Evolutionary conservation across 257 asterid genomes (phyloP).

Genomic region (Nicotiana benthamiana): DNA sequence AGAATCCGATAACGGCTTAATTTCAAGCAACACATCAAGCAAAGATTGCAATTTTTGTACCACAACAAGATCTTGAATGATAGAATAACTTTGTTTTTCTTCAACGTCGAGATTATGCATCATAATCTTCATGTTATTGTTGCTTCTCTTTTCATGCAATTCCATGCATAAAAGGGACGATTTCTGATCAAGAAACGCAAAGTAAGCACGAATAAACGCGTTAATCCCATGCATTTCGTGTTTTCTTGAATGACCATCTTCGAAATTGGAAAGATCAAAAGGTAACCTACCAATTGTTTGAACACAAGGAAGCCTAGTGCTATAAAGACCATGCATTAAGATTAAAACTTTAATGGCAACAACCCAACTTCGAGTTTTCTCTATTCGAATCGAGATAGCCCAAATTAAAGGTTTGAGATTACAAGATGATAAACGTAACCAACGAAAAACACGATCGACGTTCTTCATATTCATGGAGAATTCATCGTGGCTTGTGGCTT

Average conservation of each 20-base stretch:
- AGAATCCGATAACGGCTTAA: slow-evolving; percentile 41
- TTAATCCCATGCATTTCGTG: slow-evolving; percentile 39
- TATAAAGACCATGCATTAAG: slow-evolving; percentile 52
- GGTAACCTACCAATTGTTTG: slow-evolving; percentile 57
- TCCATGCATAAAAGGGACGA: slow-evolving; percentile 29
- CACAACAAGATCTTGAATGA: slow-evolving; percentile 35
- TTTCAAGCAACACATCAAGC: slow-evolving; percentile 51
- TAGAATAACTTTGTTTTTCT: not conserved
- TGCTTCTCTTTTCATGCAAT: slow-evolving; percentile 20
- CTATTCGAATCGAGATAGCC: slow-evolving; percentile 51
- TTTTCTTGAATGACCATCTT: slow-evolving; percentile 29
- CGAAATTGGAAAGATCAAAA: slow-evolving; percentile 61
- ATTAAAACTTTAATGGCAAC: slow-evolving; percentile 67
- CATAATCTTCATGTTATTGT: not conserved
- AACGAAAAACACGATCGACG: slow-evolving; percentile 42
- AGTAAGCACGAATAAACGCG: slow-evolving; percentile 54
- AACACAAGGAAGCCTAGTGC: slow-evolving; percentile 27
- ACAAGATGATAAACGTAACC: slow-evolving; percentile 61
- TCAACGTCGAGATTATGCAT: not conserved
- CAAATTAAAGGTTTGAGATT: slow-evolving; percentile 56
- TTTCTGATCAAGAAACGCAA: slow-evolving; percentile 61
- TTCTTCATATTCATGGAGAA: slow-evolving; percentile 30
- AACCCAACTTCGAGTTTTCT: slow-evolving; percentile 44
- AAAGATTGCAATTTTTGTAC: slow-evolving; percentile 44
- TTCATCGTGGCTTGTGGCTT: slow-evolving; percentile 67